Base-by-base conservation (phyloP, 768 basidiomycete genomes). In the Mycena filopes region DNA sequence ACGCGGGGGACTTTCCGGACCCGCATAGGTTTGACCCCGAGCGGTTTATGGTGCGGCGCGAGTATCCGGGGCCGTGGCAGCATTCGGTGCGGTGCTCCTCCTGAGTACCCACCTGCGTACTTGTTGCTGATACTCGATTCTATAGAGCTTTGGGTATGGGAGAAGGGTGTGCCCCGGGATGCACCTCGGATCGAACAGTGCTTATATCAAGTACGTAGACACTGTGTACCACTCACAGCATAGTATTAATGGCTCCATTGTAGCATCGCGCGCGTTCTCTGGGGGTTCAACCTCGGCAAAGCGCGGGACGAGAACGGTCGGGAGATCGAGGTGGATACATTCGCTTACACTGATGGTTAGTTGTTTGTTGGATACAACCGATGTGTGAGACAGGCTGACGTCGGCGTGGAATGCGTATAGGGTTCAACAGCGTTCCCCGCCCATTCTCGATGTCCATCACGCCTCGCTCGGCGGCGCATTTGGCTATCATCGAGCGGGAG, bases 1-100 rank as follows among this genome's bases (percentile, higher is more conserved):
- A 69, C 42, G 38, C 64, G 0, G 53, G 13, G 10, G 64, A 69
- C 41, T 69, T 69, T 12, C 68, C 68, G 13, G 64, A 69, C 33
- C 68, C 68, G 11, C 60, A 69, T 36, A 46, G 49, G 16, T 69
- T 69, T 31, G 64, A 69, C 33, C 68, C 68, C 1, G 68, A 69
- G 49, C 45, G 68, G 23, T 69, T 69, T n/a, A 66, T 69, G 68
- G 29, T 60, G 21, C 55, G 59, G 38, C 68, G 68, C 36, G 64
- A 69, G 1, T 69, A 69, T 50, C 68, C 64, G 23, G 68, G 68
- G 18, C 60, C 64, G 12, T 69, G 63, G 68, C 68, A 69, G 42
- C 68, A 69, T 43, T 69, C 68, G 36, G 64, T 65, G 23, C 12
- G 43, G 23, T 31, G 31, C 9, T 41, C 25, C 20, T 47, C 18